Conservation (phyloP, 495 filamentous ascomycete genomes). For the Penicillium cosmopolitanum region DNA sequence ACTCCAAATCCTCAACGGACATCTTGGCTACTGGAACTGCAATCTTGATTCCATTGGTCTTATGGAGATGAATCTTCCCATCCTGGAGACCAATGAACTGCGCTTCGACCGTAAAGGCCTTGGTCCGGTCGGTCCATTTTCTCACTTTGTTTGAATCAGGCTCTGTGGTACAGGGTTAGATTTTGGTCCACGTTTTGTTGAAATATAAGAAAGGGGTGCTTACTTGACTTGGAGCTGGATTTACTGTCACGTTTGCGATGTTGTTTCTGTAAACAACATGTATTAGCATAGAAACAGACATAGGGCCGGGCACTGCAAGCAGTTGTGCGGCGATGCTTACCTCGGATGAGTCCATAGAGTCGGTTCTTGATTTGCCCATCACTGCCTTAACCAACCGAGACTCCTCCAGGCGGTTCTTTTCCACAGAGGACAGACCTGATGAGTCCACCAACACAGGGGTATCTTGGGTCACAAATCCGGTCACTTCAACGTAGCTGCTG, state of each 20-base stretch:
- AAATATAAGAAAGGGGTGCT: slow-evolving; percentile 40
- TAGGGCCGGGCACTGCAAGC: not conserved
- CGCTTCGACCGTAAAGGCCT: slow-evolving; percentile 95
- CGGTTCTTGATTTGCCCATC: slow-evolving; percentile 59
- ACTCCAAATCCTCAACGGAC: slow-evolving; percentile 92
- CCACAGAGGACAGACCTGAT: slow-evolving; percentile 70
- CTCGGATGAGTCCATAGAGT: slow-evolving; percentile 65
- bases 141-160: slow-evolving; percentile 83
- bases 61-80: slow-evolving; percentile 97
- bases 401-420: slow-evolving; percentile 85
- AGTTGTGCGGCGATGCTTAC: slow-evolving; percentile 46
- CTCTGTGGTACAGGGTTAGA: slow-evolving; percentile 50
- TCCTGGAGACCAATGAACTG: slow-evolving; percentile 91
- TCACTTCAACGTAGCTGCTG: slow-evolving; percentile 91
- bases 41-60: slow-evolving; percentile 97
- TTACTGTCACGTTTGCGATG: slow-evolving; percentile 74
- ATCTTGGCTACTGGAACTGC: slow-evolving; percentile 94
- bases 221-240: slow-evolving; percentile 59
- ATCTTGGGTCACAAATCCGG: slow-evolving; percentile 56
- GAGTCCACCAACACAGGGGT: slow-evolving; percentile 56
- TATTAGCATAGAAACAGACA: not conserved
- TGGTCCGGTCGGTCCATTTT: slow-evolving; percentile 92
- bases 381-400: slow-evolving; percentile 77
- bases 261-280: slow-evolving; percentile 55
- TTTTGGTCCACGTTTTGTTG: not conserved